These are phyloP conservation scores for Pisolithus microcarpus DNA, from an alignment of 768 basidiomycete genomes.

Conservation along the genomic window DNA sequence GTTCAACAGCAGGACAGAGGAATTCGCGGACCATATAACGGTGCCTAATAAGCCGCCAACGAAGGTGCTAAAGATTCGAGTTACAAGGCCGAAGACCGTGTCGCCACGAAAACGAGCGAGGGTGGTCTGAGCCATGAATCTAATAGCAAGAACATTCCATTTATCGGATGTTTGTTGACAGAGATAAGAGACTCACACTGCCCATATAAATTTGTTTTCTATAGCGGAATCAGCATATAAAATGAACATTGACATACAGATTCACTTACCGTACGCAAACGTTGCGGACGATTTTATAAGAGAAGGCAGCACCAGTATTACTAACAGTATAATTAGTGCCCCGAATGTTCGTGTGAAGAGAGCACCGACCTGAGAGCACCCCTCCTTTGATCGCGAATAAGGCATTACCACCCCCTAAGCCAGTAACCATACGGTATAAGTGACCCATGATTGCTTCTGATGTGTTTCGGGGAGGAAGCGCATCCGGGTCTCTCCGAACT, in stretches of 20 bases:
- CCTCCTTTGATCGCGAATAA: slow-evolving; percentile 70
- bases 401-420: slow-evolving; percentile 49
- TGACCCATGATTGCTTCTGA: slow-evolving; percentile 46
- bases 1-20: neutral
- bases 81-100: slow-evolving; percentile 57
- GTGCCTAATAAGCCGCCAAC: slow-evolving; percentile 56
- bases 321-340: slow-evolving; percentile 22
- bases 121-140: slow-evolving; percentile 71
- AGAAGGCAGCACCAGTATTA: slow-evolving; percentile 53
- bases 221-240: slow-evolving; percentile 3
- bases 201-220: slow-evolving; percentile 69
- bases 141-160: slow-evolving; percentile 14
- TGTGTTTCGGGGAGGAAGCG: slow-evolving; percentile 56
- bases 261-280: slow-evolving; percentile 50
- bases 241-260: neutral
- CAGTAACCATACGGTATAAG: slow-evolving; percentile 34
- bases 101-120: slow-evolving; percentile 69
- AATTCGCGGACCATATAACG: slow-evolving; percentile 51
- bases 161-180: too few species aligned
- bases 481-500: slow-evolving; percentile 62
- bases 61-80: slow-evolving; percentile 59
- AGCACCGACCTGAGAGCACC: slow-evolving; percentile 44
- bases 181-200: slow-evolving; percentile 37
- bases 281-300: slow-evolving; percentile 46
- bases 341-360: neutral